Percentiles rank a stretch among this genome's conserved stretches.
These are phyloP conservation scores for Epichloe baconii DNA, from an alignment of 2,329 filamentous ascomycete genomes.

Conservation along the genomic window DNA sequence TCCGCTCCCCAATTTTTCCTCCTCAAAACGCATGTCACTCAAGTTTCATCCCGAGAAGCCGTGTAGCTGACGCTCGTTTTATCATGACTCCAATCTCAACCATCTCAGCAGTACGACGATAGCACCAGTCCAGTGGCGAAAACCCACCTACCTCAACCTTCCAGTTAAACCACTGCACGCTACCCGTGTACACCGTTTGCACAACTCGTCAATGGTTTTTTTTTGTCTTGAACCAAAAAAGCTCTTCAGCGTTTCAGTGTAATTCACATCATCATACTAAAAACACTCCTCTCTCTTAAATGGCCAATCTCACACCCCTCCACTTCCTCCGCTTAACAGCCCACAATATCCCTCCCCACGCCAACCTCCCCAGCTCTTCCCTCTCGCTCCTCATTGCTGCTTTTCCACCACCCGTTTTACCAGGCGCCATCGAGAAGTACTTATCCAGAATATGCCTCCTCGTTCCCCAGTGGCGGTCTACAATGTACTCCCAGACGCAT, in stretches of 20 bases:
- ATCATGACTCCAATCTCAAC: background rate
- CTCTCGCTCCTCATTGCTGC: conserved; percentile 40
- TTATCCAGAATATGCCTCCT: background rate
- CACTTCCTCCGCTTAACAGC: conserved; percentile 40
- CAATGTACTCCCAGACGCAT: conserved; percentile 38
- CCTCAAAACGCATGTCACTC: background rate
- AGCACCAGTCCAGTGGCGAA: background rate
- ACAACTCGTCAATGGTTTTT: background rate
- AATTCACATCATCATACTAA: background rate
- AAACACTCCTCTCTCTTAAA: background rate
- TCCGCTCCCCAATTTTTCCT: background rate
- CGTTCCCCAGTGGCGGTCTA: background rate
- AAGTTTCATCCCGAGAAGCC: background rate
- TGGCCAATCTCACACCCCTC: conserved; percentile 14
- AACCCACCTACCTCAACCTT: background rate
- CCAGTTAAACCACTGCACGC: background rate
- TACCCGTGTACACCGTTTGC: background rate
- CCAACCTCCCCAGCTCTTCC: conserved; percentile 49
- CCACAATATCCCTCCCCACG: conserved; percentile 45
- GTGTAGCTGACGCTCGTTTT: background rate
- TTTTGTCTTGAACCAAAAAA: background rate
- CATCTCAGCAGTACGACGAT: background rate
- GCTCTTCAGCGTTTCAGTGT: background rate
- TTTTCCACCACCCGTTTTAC: background rate
- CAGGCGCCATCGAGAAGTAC: background rate